Evolutionary conservation across 805 yeast species (phyloP).

Genomic region (Hanseniaspora meyeri): DNA sequence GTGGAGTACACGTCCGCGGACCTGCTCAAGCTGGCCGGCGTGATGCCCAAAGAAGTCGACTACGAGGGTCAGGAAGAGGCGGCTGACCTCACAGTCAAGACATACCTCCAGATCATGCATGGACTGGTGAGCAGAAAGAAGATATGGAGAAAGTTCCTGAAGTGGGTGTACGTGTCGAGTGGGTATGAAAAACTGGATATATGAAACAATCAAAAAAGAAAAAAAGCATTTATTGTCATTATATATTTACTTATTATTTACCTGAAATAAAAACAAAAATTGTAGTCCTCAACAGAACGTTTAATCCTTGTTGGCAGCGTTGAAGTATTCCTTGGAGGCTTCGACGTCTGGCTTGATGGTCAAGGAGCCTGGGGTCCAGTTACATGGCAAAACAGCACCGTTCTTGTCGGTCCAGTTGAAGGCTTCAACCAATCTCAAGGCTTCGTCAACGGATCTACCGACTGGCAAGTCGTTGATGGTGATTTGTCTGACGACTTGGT

Average conservation of each 20-base stretch:
- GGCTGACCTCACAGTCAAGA: constrained; percentile 40
- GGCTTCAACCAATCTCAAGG: constrained; percentile 93
- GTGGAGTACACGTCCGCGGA: constrained; percentile 62
- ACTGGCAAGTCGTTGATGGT: constrained; percentile 98
- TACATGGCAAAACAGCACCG: constrained; percentile 99
- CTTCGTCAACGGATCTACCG: constrained; percentile 97
- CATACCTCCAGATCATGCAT: constrained; percentile 50
- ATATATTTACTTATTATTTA: background rate
- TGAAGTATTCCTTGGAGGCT: constrained; percentile 70
- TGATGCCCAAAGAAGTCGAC: constrained; percentile 31
- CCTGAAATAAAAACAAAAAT: background rate
- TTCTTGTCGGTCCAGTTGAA: constrained; percentile 98
- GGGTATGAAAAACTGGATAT: constrained; percentile 31
- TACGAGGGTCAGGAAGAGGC: constrained; percentile 23
- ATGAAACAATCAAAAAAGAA: background rate
- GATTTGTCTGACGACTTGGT: constrained; percentile 87
- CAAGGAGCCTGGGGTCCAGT: constrained; percentile 94
- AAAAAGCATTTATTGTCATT: background rate
- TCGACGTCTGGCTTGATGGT: constrained; percentile 77
- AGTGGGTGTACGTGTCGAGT: constrained; percentile 50
- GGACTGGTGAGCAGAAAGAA: constrained; percentile 38
- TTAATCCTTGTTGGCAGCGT: constrained; percentile 38
- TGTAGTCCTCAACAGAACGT: background rate
- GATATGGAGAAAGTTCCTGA: constrained; percentile 46
- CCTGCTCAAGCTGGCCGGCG: background rate